phyloP scores from a whole-genome alignment of 768 basidiomycete genomes.

The Gyrodon lividus region DNA sequence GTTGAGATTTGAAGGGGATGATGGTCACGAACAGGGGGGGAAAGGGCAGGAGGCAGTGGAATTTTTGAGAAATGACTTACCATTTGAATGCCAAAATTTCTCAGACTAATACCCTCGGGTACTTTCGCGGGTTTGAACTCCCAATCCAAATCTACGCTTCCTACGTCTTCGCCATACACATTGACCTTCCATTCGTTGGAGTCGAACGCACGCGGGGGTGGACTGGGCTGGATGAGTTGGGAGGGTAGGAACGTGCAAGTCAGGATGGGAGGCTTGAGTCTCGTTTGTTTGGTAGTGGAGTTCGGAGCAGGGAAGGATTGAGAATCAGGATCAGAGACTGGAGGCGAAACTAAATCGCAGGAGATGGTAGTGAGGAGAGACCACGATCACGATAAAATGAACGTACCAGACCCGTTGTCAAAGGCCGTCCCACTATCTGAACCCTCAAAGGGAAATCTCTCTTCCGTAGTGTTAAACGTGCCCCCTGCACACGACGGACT shows the following conservation, averaged over 20 bases:
- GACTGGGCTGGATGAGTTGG: constrained; percentile 39
- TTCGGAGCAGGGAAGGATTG: constrained; percentile 8
- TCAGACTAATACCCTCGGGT: constrained; percentile 77
- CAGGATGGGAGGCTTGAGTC: constrained; percentile 37
- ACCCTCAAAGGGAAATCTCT: background rate
- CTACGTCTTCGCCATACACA: constrained; percentile 6
- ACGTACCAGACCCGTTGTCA: constrained; percentile 5
- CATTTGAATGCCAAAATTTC: constrained; percentile 89
- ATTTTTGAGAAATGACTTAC: constrained; percentile 46
- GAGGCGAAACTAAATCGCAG: background rate
- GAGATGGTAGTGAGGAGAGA: no score
- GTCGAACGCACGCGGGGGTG: constrained; percentile 18
- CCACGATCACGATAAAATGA: no score
- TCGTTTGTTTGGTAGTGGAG: constrained; percentile 7
- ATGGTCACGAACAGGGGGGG: background rate
- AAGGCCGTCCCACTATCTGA: background rate
- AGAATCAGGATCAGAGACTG: background rate
- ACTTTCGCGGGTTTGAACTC: constrained; percentile 71
- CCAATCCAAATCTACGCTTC: constrained; percentile 38
- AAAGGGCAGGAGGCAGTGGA: background rate
- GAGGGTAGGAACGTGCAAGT: constrained; percentile 52
- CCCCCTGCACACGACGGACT: constrained; percentile 12
- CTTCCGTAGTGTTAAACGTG: background rate
- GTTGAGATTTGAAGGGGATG: background rate
- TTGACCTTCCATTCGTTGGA: constrained; percentile 18